Evolutionary conservation across 2,329 filamentous ascomycete genomes (phyloP).

Genomic region (Curvularia lunata): DNA sequence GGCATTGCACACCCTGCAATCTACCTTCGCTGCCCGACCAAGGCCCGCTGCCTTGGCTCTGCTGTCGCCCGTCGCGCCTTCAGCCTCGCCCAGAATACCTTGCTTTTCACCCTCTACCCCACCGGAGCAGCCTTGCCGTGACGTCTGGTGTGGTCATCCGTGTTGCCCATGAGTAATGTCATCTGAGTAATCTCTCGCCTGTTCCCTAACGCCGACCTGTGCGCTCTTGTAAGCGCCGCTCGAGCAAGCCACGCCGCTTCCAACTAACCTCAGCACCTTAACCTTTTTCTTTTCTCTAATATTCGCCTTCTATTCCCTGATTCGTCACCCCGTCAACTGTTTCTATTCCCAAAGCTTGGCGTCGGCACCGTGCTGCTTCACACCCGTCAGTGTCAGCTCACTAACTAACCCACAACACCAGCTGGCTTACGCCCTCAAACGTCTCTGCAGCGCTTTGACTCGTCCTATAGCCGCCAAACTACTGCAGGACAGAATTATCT

Average conservation of each 20-base stretch:
- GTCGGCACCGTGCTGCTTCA: neutral
- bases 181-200: slow-evolving; percentile 12
- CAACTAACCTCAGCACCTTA: slow-evolving; percentile 19
- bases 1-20: slow-evolving; percentile 13
- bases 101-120: neutral
- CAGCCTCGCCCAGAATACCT: slow-evolving; percentile 18
- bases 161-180: slow-evolving; percentile 6
- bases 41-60: neutral
- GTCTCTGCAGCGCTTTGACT: neutral
- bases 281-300: slow-evolving; percentile 4
- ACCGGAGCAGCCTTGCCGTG: slow-evolving; percentile 3
- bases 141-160: slow-evolving; percentile 1
- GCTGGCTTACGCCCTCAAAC: neutral
- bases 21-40: slow-evolving; percentile 5
- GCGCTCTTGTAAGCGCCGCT: slow-evolving; percentile 26
- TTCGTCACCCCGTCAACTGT: slow-evolving; percentile 8
- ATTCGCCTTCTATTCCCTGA: neutral
- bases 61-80: slow-evolving; percentile 1
- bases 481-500: slow-evolving; percentile 12
- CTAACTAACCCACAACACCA: slow-evolving; percentile 3
- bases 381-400: slow-evolving; percentile 1
- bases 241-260: slow-evolving; percentile 14
- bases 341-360: slow-evolving; percentile 8
- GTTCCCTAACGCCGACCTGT: neutral
- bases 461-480: slow-evolving; percentile 11